These are phyloP conservation scores for Colletotrichum costaricense DNA, from an alignment of 2,329 filamentous ascomycete species.

Conservation along the genomic window DNA sequence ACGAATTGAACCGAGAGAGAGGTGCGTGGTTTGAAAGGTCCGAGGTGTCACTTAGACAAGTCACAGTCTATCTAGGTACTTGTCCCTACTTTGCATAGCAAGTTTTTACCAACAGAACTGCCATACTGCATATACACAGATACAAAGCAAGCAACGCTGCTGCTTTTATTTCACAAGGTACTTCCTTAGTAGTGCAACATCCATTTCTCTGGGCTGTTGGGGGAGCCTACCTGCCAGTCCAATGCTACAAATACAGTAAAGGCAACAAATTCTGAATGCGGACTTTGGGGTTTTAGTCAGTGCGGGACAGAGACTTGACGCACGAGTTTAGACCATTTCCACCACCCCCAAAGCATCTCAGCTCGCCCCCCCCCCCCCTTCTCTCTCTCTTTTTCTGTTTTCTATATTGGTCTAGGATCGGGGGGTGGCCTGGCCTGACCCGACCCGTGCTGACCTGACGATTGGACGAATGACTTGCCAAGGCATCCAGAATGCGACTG, in stretches of 20 bases:
- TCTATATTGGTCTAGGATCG: neutral
- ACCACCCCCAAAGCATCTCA: neutral
- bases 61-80: neutral
- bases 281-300: neutral
- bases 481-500: neutral
- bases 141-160: neutral
- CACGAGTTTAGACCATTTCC: neutral
- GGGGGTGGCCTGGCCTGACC: neutral
- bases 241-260: neutral
- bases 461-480: neutral
- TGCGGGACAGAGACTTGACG: neutral
- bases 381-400: neutral
- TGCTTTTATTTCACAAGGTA: too few species aligned
- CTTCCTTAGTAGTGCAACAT: too few species aligned
- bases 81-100: neutral
- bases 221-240: neutral
- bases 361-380: too few species aligned
- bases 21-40: neutral
- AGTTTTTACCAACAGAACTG: neutral
- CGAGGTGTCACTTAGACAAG: neutral
- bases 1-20: neutral
- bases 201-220: neutral
- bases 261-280: neutral
- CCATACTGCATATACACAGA: too few species aligned
- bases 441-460: neutral